Evolutionary conservation across 1,139 yeast species (phyloP), one percentile per base, ranked within the genome.

Genomic region (Yamadazyma diddensiae): DNA sequence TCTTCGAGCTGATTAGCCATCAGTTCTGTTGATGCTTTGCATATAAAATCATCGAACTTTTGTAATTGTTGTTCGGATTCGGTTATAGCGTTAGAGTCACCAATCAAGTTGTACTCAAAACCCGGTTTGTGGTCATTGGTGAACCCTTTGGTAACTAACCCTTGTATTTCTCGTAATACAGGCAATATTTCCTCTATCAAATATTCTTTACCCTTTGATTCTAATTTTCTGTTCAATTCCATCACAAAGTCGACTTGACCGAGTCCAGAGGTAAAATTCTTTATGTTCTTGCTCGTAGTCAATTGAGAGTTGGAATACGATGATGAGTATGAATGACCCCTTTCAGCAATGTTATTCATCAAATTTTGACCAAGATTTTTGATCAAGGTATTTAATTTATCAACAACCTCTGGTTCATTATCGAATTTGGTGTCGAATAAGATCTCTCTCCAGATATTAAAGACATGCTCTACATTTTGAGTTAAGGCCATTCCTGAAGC

Each of bases 271-370:
- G 87, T 59, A 9, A 65, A 47, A 47, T 92, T 95, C 34, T 70
- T 66, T 14, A 88, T 65, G 8, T 79, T 68, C 35, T 77, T 78
- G 12, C 79, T 68, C 1, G 76, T 63, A 1, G 87, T 76, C 9
- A 87, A 61, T 23, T 77, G 72, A 0, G 95, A 73, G 24, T 76
- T 67, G 3, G 95, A 81, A 45, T 65, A 77, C 4, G 79, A 70
- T 44, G 79, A 73, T 2, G 97, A 96, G 58, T 73, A 90, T 2
- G 82, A 68, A 52, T 92, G 97, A 1, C 99, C 99, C 31, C 83
- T 68, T 40, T 90, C 94, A 5, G 96, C 92, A 32, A 88, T 74
- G 8, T 73, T 67, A 47, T 88, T 80, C 45, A 88, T 65, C 48
- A 85, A 87, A 47, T 87, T 90, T 26, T 90, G 83, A 0, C 86